Percentiles rank a stretch among this genome's conserved stretches.
These are phyloP conservation scores for Debaryomyces coudertii DNA, from an alignment of 1,139 yeast species.

Conservation along the genomic window DNA sequence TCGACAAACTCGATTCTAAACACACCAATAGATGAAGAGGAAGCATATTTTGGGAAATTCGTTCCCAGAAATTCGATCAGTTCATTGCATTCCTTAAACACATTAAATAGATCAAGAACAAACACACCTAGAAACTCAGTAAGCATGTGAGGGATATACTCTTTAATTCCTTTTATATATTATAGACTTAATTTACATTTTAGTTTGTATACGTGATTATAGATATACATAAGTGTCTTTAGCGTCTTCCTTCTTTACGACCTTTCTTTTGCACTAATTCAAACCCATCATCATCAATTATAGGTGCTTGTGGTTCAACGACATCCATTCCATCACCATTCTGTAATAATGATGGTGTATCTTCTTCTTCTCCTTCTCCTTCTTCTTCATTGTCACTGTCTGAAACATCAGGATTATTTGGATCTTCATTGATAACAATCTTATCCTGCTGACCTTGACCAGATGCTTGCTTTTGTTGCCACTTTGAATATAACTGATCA, in stretches of 20 bases:
- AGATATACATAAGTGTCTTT: conserved; percentile 7
- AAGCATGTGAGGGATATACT: conserved; percentile 23
- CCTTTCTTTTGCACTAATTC: conserved; percentile 79
- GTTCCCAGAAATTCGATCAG: conserved; percentile 36
- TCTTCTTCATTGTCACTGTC: conserved; percentile 51
- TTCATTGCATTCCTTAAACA: conserved; percentile 47
- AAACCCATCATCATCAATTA: conserved; percentile 92
- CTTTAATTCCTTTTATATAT: neutral
- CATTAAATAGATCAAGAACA: conserved; percentile 43
- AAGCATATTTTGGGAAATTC: conserved; percentile 22
- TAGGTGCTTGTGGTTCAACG: conserved; percentile 53
- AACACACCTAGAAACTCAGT: conserved; percentile 46
- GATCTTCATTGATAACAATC: conserved; percentile 55
- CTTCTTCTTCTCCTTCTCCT: conserved; percentile 46
- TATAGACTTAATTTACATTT: conserved; percentile 5
- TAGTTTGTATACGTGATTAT: neutral
- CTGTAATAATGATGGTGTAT: conserved; percentile 25
- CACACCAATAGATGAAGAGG: conserved; percentile 39
- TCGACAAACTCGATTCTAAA: conserved; percentile 25
- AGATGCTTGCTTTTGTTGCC: conserved; percentile 54
- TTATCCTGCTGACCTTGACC: conserved; percentile 29
- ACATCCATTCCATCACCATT: conserved; percentile 42
- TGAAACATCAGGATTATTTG: conserved; percentile 59
- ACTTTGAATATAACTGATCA: conserved; percentile 61
- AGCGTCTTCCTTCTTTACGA: conserved; percentile 33